A percentile compares a stretch with the other conserved stretches of the same genome.
phyloP scores from a whole-genome alignment of 805 yeast species.

The Nakazawaea ishiwadae region DNA sequence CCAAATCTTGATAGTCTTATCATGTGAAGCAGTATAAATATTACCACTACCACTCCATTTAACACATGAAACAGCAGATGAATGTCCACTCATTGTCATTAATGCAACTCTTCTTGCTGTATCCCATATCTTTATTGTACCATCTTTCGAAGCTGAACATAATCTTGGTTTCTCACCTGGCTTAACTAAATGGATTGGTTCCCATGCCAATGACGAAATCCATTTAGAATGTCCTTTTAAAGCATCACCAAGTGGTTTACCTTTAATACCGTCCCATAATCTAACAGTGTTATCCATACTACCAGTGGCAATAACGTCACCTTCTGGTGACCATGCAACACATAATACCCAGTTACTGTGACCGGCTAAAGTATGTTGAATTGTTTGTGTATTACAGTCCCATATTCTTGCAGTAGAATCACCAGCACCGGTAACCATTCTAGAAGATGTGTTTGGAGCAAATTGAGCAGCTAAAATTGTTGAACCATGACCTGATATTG shows the following conservation, averaged over 20 bases:
- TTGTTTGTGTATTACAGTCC: constrained; percentile 96
- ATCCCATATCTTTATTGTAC: constrained; percentile 89
- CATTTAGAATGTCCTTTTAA: constrained; percentile 82
- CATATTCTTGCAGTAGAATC: constrained; percentile 94
- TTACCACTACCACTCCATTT: constrained; percentile 92
- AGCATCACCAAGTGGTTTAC: constrained; percentile 69
- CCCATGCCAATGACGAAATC: constrained; percentile 90
- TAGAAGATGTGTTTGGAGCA: constrained; percentile 82
- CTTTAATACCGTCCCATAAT: constrained; percentile 79
- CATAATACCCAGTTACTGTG: constrained; percentile 93
- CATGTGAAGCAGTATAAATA: constrained; percentile 88
- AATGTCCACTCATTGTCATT: constrained; percentile 80
- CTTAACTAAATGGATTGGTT: constrained; percentile 78
- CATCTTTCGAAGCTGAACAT: constrained; percentile 88
- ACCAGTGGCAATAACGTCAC: constrained; percentile 88
- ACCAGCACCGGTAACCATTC: constrained; percentile 94
- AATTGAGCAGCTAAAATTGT: constrained; percentile 89
- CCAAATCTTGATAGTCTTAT: constrained; percentile 92
- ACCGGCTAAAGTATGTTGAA: constrained; percentile 72
- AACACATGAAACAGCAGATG: constrained; percentile 88
- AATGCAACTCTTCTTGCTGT: constrained; percentile 60
- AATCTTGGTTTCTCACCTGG: constrained; percentile 66
- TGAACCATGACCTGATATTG: constrained; percentile 93
- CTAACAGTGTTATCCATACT: constrained; percentile 89
- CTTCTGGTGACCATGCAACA: constrained; percentile 90